Evolutionary conservation across 371 early-diverging fungal species (phyloP).

Genomic region (Saksenaea oblongispora): DNA sequence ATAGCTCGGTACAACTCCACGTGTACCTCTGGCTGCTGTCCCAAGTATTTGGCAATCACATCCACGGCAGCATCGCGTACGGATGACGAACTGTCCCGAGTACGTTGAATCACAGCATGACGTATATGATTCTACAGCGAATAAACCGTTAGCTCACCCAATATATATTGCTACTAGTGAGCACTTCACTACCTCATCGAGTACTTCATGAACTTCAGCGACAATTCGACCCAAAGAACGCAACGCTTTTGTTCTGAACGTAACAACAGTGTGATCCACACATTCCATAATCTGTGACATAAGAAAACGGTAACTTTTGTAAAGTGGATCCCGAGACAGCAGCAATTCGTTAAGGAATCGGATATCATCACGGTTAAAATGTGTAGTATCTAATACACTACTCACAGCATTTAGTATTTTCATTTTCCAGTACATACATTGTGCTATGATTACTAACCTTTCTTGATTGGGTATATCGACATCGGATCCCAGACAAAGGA

Average conservation of each 20-base stretch:
- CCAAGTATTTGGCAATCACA: constrained; percentile 78
- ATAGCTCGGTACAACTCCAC: constrained; percentile 74
- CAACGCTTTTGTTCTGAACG: constrained; percentile 75
- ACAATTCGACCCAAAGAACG: constrained; percentile 76
- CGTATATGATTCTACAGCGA: constrained; percentile 55
- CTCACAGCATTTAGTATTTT: not conserved
- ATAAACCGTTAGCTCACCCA: not conserved
- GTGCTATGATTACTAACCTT: not conserved
- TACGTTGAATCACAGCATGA: constrained; percentile 67
- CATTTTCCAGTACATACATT: too few relatives aligned
- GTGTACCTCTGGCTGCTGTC: constrained; percentile 61
- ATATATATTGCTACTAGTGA: too few relatives aligned
- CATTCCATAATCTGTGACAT: constrained; percentile 63
- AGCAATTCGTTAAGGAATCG: constrained; percentile 46
- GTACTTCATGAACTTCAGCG: constrained; percentile 60
- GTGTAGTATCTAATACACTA: constrained; percentile 25
- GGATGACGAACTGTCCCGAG: constrained; percentile 82
- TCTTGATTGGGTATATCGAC: not conserved
- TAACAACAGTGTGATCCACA: constrained; percentile 67
- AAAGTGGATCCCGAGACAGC: constrained; percentile 60
- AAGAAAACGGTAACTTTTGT: constrained; percentile 68
- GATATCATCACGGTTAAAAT: constrained; percentile 29
- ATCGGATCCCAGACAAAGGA: not conserved
- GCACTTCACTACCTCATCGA: constrained; percentile 52
- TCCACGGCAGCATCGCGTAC: constrained; percentile 94